Evolutionary conservation across 345 rosid species (phyloP).

Genomic region (Lagerstroemia speciosa): DNA sequence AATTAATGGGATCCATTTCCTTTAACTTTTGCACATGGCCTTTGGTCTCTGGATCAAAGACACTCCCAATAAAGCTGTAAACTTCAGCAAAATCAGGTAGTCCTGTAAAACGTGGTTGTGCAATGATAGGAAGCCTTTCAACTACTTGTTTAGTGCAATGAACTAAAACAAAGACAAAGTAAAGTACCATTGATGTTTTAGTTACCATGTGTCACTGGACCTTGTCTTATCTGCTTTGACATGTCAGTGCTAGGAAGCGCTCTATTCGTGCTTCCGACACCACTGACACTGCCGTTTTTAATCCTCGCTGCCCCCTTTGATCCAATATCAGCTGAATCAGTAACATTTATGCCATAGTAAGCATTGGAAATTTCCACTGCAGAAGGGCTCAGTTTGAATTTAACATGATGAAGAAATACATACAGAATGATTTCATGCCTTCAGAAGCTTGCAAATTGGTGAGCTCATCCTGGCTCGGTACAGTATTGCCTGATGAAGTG

Average conservation of each 20-base stretch:
- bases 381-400: constrained; percentile 11
- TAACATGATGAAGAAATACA: constrained; percentile 13
- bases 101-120: constrained; percentile 30
- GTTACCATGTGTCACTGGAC: constrained; percentile 56
- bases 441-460: constrained; percentile 36
- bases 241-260: constrained; percentile 36
- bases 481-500: constrained; percentile 26
- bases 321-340: constrained; percentile 96
- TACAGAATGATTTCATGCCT: constrained; percentile 41
- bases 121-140: not conserved
- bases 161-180: constrained; percentile 2
- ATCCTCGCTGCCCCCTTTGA: constrained; percentile 47
- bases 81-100: constrained; percentile 89
- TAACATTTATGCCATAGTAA: constrained; percentile 59
- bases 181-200: not conserved
- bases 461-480: constrained; percentile 49
- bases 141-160: not conserved
- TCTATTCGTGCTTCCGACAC: constrained; percentile 41
- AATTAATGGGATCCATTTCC: constrained; percentile 96
- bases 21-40: constrained; percentile 73
- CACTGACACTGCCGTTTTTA: constrained; percentile 35
- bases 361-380: constrained; percentile 43
- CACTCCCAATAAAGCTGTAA: constrained; percentile 81
- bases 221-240: constrained; percentile 33
- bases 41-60: constrained; percentile 66